Percentiles rank a stretch among this genome's conserved stretches.
phyloP scores from a whole-genome alignment of 148 eudicot species.

The Euryodendron excelsum region DNA sequence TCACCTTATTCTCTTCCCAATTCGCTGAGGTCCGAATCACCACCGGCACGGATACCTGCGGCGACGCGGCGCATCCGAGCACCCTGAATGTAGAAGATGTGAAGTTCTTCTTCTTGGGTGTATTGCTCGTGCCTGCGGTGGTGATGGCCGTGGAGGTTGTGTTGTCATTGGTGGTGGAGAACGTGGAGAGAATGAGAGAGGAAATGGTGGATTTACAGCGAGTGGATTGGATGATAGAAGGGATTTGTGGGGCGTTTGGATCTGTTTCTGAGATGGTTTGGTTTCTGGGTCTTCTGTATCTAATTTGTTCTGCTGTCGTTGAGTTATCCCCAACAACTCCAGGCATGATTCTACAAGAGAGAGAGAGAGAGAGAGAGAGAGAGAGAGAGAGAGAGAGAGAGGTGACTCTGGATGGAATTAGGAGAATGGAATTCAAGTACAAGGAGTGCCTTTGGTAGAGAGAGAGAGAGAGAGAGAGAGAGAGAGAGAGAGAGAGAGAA shows the following conservation, averaged over 20 bases:
- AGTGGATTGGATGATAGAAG: constrained; percentile 41
- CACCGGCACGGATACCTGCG: constrained; percentile 72
- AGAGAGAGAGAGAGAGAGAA: too few species aligned
- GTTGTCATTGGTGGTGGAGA: constrained; percentile 14
- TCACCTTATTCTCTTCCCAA: constrained; percentile 63
- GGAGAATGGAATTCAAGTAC: background rate
- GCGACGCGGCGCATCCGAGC: constrained; percentile 65
- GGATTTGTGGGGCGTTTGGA: constrained; percentile 23
- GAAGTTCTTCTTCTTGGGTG: constrained; percentile 41
- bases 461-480: too few species aligned
- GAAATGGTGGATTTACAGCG: constrained; percentile 56
- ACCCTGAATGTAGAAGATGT: constrained; percentile 51
- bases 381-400: background rate
- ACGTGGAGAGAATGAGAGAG: constrained; percentile 44
- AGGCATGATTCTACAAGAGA: constrained; percentile 15
- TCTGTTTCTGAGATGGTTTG: constrained; percentile 30
- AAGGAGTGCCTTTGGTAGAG: too few species aligned
- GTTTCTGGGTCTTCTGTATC: constrained; percentile 39
- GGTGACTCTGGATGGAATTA: background rate
- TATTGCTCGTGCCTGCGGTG: background rate
- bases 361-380: constrained; percentile 2
- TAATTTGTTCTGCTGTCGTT: constrained; percentile 37
- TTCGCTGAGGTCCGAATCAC: constrained; percentile 62
- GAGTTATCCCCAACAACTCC: constrained; percentile 33
- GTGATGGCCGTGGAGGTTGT: constrained; percentile 5